Evolutionary conservation across 345 rosid genomes (phyloP), one percentile per base, ranked within the genome.

Genomic region (Citrus glauca): DNA sequence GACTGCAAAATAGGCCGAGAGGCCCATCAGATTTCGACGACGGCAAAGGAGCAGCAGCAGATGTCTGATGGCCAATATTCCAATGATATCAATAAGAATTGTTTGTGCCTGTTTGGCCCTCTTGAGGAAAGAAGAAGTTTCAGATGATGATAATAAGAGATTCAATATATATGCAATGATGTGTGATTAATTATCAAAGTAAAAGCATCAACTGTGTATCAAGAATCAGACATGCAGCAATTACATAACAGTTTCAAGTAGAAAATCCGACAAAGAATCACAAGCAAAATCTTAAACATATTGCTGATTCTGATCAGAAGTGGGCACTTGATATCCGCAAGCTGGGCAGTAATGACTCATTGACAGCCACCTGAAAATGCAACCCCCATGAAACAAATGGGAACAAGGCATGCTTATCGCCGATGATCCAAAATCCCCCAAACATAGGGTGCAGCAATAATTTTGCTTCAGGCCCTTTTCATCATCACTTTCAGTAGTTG

Each of bases 401-500:
- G 17, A 27, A 7, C 68, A 61, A 42, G 77, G 77, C 77, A 62
- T 74, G 72, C 35, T 40, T n/a, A 40, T 45, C 6, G 59, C 72
- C n/a, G 33, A 2, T 9, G 11, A 32, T 64, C 68, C 38, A 30
- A 64, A 16, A 16, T 64, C 37, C 69, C 63, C 59, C 20, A 61
- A 27, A 42, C 77, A 40, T 1, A 74, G 28, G 4, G 59, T 27
- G 40, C 69, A 13, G 17, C 50, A 45, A 45, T 45, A 63, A 20
- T 28, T 74, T 4, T 42, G 22, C 19, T 5, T 45, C 50, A 45
- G 24, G 42, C 24, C 27, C 48, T 2, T n/a, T 28, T 35, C 45
- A 50, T 13, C 57, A 28, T 11, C 50, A 45, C 17, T 45, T 45
- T 45, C 50, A 45, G 50, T 45, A 45, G 17, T 13, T 45, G 16